These are phyloP conservation scores for Hypoxylon sp. DNA, from an alignment of 2,329 filamentous ascomycete species.

Conservation along the genomic window DNA sequence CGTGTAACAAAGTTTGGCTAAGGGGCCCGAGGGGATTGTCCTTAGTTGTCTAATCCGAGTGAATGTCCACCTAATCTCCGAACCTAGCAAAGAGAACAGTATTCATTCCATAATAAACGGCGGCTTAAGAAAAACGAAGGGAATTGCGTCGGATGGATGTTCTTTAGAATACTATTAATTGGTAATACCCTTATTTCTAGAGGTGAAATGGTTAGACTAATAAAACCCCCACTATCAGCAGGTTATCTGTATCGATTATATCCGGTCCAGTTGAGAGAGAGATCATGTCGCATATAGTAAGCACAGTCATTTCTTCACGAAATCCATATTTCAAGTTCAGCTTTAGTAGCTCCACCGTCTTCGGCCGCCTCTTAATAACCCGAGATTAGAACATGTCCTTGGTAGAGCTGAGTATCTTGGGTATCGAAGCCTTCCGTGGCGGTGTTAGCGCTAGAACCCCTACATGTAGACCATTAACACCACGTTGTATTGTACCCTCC, in stretches of 20 bases:
- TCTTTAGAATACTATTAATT: slow-evolving; percentile 17
- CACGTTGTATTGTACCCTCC: slow-evolving; percentile 1
- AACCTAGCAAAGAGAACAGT: not conserved
- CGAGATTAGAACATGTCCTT: slow-evolving; percentile 8
- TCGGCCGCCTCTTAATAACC: slow-evolving; percentile 30
- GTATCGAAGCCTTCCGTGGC: not conserved
- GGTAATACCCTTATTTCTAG: slow-evolving; percentile 32
- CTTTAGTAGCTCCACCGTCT: slow-evolving; percentile 35
- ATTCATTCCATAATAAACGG: slow-evolving; percentile 7
- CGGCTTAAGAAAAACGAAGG: slow-evolving; percentile 1
- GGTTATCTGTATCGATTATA: slow-evolving; percentile 1
- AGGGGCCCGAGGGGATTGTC: slow-evolving; percentile 5
- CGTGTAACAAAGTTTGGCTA: slow-evolving; percentile 20
- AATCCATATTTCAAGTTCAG: slow-evolving; percentile 11
- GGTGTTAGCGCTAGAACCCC: not conserved
- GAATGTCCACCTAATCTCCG: slow-evolving; percentile 10
- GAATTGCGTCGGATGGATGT: slow-evolving; percentile 6
- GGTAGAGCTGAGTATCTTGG: not conserved
- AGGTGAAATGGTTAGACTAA: slow-evolving; percentile 25
- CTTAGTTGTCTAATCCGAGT: slow-evolving; percentile 15
- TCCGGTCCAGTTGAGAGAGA: slow-evolving; percentile 4
- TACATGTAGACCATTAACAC: not conserved
- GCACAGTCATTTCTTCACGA: slow-evolving; percentile 10
- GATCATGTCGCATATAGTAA: slow-evolving; percentile 34
- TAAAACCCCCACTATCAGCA: slow-evolving; percentile 24